Conservation (phyloP, 768 basidiomycete species). For the Hericium alpestre region DNA sequence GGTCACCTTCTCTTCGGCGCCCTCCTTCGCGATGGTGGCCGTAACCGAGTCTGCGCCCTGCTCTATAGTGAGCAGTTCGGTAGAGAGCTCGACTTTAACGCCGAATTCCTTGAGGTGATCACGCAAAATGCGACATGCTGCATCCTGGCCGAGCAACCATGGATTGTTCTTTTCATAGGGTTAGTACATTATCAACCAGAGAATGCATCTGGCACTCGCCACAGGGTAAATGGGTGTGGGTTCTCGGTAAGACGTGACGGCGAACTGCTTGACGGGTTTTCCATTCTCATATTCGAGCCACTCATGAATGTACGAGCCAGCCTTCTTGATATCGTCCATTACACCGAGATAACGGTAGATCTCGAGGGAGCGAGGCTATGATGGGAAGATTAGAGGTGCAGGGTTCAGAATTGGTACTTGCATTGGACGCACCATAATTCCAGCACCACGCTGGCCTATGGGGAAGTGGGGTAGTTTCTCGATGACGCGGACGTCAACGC, state of each 20-base stretch:
- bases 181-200: not conserved
- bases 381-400: not conserved
- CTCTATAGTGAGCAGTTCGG: not conserved
- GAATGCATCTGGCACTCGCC: not conserved
- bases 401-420: not conserved
- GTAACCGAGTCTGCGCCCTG: not conserved
- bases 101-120: not conserved
- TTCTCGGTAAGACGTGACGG: not conserved
- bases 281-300: not conserved
- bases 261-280: not conserved
- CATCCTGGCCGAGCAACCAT: not conserved
- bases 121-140: not conserved
- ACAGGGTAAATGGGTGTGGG: not conserved
- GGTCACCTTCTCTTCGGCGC: not conserved
- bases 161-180: not conserved
- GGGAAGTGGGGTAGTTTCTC: not conserved
- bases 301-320: not conserved
- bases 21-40: not conserved
- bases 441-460: conserved; percentile 2
- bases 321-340: not conserved
- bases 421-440: not conserved
- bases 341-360: conserved; percentile 2
- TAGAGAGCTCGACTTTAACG: not conserved
- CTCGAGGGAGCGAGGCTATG: conserved; percentile 1
- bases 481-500: conserved; percentile 4